Evolutionary conservation across 768 basidiomycete genomes (phyloP), one percentile per base, ranked within the genome.

Genomic region (Hypsizygus marmoreus): DNA sequence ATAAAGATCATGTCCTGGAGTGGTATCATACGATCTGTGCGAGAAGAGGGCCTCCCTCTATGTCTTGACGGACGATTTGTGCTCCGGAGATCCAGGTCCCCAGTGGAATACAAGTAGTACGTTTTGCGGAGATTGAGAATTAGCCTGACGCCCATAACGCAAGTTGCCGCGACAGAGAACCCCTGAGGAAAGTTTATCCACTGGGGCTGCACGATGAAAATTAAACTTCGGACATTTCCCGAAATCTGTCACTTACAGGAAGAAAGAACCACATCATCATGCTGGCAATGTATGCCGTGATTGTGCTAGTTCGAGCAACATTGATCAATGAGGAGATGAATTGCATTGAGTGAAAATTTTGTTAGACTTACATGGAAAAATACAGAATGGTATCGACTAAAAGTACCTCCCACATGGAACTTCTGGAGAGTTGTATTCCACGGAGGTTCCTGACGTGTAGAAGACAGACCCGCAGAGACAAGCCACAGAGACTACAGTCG

Each of bases 71-170:
- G 48, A 38, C 3, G 23, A 2, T 33, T 45, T 34, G 11, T 42
- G 28, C 32, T 42, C 10, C 14, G 37, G n/a, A 20, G 25, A 19
- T 32, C 39, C 0, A 37, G 23, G 26, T 52, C 42, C 2, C 36
- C 29, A 3, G 31, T 25, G 16, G 41, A 40, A 40, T 49, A 50
- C 13, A 39, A 33, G 37, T 66, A 66, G 45, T 65, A 66, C 5
- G 56, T 57, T 30, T 45, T 46, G 3, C 62, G 64, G 19, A 68
- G 57, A 35, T 57, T 60, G 20, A 67, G 56, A 10, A 62, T 43
- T 22, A 64, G 46, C 38, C 65, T 53, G 48, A 50, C 51, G 3
- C 66, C 66, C 43, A 59, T 55, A 23, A 64, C 53, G 43, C 58
- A 58, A 20, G 56, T 59, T 45, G 45, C 52, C 31, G 56, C 57